Evolutionary conservation across 129 eudicot species (phyloP).

Genomic region (Flaveria ramosissima): DNA sequence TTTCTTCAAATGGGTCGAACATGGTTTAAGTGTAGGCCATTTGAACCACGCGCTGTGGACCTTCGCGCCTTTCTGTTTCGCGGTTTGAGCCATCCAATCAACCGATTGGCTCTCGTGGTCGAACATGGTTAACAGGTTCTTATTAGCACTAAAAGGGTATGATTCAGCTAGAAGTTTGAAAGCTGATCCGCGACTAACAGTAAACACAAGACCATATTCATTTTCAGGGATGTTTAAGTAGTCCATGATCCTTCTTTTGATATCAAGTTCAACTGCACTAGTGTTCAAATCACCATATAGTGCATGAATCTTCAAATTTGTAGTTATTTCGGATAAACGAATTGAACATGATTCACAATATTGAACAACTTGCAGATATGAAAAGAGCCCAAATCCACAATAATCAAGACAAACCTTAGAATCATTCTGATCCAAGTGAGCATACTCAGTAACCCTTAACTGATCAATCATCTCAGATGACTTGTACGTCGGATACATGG

Average conservation of each 20-base stretch:
- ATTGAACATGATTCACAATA: constrained; percentile 81
- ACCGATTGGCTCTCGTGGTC: constrained; percentile 98
- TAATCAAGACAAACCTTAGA: constrained; percentile 97
- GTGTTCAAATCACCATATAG: constrained; percentile 78
- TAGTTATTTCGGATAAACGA: constrained; percentile 74
- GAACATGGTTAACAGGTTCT: constrained; percentile 80
- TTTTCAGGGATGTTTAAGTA: constrained; percentile 89
- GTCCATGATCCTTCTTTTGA: constrained; percentile 82
- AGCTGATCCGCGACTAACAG: constrained; percentile 96
- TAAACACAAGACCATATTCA: constrained; percentile 88
- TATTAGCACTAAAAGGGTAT: constrained; percentile 79
- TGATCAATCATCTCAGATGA: constrained; percentile 84
- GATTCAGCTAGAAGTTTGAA: constrained; percentile 84
- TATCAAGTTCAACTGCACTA: constrained; percentile 80
- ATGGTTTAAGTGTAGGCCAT: constrained; percentile 96
- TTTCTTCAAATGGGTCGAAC: constrained; percentile 85
- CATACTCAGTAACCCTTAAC: constrained; percentile 73
- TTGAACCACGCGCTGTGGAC: constrained; percentile 85
- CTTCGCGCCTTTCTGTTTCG: constrained; percentile 84
- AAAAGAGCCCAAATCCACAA: constrained; percentile 95
- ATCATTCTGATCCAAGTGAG: constrained; percentile 53
- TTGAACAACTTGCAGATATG: constrained; percentile 73
- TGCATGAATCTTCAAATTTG: constrained; percentile 75
- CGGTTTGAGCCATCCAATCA: constrained; percentile 89
- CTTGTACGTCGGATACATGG: constrained; percentile 84